A percentile compares a stretch with the other conserved stretches of the same genome.
phyloP scores from a whole-genome alignment of 768 basidiomycete species.

The Piloderma croceum region DNA sequence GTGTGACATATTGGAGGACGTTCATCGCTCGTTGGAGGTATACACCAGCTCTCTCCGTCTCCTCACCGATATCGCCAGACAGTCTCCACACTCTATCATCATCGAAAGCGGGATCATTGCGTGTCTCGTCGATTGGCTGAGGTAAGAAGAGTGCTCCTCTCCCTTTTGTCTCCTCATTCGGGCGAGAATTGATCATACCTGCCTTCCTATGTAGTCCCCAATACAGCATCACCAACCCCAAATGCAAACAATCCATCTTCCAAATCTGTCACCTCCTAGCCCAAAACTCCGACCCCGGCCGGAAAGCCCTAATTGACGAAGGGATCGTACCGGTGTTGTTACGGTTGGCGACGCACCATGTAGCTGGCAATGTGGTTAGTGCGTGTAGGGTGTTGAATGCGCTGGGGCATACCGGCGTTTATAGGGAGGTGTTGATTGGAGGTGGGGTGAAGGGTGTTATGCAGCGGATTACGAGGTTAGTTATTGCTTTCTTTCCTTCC shows the following conservation, averaged over 20 bases:
- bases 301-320: conserved; percentile 13
- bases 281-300: conserved; percentile 15
- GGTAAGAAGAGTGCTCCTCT: too few species aligned
- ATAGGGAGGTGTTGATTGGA: conserved; percentile 5
- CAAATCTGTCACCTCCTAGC: conserved; percentile 11
- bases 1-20: conserved; percentile 13
- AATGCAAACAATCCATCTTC: conserved; percentile 10
- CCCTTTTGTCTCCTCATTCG: too few species aligned
- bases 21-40: conserved; percentile 9
- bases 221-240: conserved; percentile 8
- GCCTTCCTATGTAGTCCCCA: conserved; percentile 12
- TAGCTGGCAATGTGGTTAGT: conserved; percentile 9
- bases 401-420: conserved; percentile 12
- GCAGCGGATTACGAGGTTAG: conserved; percentile 14
- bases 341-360: conserved; percentile 5
- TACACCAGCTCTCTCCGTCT: conserved; percentile 9
- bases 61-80: conserved; percentile 6
- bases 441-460: conserved; percentile 10
- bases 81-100: conserved; percentile 10
- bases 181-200: too few species aligned
- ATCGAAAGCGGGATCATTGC: conserved; percentile 10
- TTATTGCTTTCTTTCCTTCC: too few species aligned
- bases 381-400: conserved; percentile 13
- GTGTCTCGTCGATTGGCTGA: conserved; percentile 14
- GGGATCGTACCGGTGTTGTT: conserved; percentile 10